phyloP scores from a whole-genome alignment of 1,284 basidiomycete genomes.

The Ganoderma lucidum region DNA sequence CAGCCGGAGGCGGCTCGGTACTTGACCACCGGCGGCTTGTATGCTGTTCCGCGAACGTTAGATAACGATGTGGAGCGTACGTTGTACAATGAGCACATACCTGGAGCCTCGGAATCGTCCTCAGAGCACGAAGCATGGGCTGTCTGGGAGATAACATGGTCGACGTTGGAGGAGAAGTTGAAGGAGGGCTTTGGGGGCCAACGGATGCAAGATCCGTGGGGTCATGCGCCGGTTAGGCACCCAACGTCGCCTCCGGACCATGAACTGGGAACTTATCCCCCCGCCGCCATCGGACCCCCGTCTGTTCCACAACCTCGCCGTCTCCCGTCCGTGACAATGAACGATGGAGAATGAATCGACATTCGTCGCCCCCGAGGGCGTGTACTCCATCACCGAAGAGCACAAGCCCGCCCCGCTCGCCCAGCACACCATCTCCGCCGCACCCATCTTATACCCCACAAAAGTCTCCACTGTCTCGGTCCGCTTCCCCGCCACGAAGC shows the following conservation, averaged over 20 bases:
- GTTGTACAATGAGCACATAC: slow-evolving; percentile 23
- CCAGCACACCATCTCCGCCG: slow-evolving; percentile 53
- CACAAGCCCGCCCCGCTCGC: slow-evolving; percentile 69
- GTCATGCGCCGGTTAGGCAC: slow-evolving; percentile 23
- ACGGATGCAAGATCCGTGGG: slow-evolving; percentile 32
- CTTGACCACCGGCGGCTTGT: slow-evolving; percentile 55
- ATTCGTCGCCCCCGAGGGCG: slow-evolving; percentile 87
- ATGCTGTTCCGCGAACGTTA: slow-evolving; percentile 12
- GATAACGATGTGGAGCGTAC: slow-evolving; percentile 9
- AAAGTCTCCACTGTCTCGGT: slow-evolving; percentile 68
- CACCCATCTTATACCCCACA: slow-evolving; percentile 64
- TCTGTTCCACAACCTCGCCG: slow-evolving; percentile 12
- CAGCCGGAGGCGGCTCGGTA: slow-evolving; percentile 73
- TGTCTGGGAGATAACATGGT: slow-evolving; percentile 38
- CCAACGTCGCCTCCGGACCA: slow-evolving; percentile 2
- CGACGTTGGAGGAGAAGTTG: slow-evolving; percentile 28
- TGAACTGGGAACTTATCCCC: slow-evolving; percentile 8
- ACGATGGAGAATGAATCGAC: slow-evolving; percentile 82
- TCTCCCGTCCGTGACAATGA: slow-evolving; percentile 31
- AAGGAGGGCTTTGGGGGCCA: slow-evolving; percentile 11
- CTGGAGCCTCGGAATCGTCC: slow-evolving; percentile 22
- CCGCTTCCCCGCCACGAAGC: slow-evolving; percentile 66
- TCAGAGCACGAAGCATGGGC: slow-evolving; percentile 28
- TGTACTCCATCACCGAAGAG: slow-evolving; percentile 87
- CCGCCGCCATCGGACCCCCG: slow-evolving; percentile 23